Evolutionary conservation across 306 rosid species (phyloP).

Genomic region (Corylus heterophylla): DNA sequence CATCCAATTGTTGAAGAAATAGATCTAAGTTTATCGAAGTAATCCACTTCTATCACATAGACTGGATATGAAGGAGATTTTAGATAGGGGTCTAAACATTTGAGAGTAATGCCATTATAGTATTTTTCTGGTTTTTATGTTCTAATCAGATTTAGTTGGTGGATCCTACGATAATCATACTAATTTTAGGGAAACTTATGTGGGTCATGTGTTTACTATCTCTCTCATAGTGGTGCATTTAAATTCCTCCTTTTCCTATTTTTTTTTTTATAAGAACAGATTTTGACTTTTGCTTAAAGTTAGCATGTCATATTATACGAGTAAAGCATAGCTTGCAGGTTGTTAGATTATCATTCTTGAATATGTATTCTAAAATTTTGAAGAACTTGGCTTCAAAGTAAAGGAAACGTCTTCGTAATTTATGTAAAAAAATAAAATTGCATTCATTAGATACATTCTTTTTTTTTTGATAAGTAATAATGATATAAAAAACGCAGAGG

Average conservation of each 20-base stretch:
- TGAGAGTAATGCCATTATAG: background rate
- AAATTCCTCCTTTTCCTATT: background rate
- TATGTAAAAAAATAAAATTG: background rate
- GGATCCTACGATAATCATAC: background rate
- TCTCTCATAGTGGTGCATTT: background rate
- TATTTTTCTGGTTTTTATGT: background rate
- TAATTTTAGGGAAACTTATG: background rate
- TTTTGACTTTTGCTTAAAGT: too few species aligned
- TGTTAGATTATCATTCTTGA: background rate
- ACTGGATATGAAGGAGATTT: constrained; percentile 18
- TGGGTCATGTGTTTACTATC: background rate
- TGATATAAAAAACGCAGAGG: too few species aligned
- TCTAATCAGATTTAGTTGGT: background rate
- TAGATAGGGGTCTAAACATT: constrained; percentile 19
- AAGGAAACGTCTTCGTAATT: background rate
- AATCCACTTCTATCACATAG: constrained; percentile 7
- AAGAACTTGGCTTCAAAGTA: background rate
- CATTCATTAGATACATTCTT: background rate
- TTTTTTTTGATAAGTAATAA: too few species aligned
- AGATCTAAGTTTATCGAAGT: constrained; percentile 4
- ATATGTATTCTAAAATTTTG: background rate
- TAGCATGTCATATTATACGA: background rate
- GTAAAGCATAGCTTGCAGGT: background rate
- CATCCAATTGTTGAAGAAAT: background rate
- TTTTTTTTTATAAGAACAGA: background rate